Evolutionary conservation across 1,284 basidiomycete species (phyloP), one percentile per base, ranked within the genome.

Genomic region (Rhizoctonia solani): DNA sequence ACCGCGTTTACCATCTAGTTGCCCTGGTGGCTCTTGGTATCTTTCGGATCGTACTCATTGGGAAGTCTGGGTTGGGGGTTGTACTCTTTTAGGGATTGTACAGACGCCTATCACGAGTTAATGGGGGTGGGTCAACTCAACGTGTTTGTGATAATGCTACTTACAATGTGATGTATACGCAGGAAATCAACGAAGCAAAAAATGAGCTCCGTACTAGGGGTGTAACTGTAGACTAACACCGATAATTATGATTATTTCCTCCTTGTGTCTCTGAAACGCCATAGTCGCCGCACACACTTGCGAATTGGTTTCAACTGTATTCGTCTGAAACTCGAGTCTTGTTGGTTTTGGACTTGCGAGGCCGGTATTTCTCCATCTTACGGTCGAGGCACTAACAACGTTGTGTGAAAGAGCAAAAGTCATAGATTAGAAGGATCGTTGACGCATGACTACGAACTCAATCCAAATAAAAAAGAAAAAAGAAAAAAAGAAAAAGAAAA

Each of bases 21-120:
- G 50, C 88, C 88, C 1, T 92, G 87, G 86, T 90, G 88, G 88
- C 74, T 89, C 21, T 81, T 91, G 23, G 87, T 91, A 1, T 78
- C 86, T 1, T 89, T 90, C 69, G 89, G 89, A 8, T 83, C 88
- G 1, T 91, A 89, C 74, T 88, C 87, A 4, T 81, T 91, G 19
- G 83, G 83, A 75, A 87, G 85, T 1, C 81, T 92, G 34, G 89
- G 89, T 9, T 84, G 85, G 81, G 89, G 88, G 1, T 74, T 92
- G 46, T 81, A 86, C 67, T 86, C 85, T 5, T 88, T 91, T 73
- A 79, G 84, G 73, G 89, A 91, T 72, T 89, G 87, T 73, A 87
- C 87, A 41, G 88, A 90, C 69, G 89, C 89, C n/a, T 88, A 90
- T 72, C 79, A 83, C 25, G 86, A 87, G 72, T 76, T 90, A 37